Evolutionary conservation across 2,329 filamentous ascomycete species (phyloP), one percentile per base, ranked within the genome.

Genomic region (Ceratocystis variospora): DNA sequence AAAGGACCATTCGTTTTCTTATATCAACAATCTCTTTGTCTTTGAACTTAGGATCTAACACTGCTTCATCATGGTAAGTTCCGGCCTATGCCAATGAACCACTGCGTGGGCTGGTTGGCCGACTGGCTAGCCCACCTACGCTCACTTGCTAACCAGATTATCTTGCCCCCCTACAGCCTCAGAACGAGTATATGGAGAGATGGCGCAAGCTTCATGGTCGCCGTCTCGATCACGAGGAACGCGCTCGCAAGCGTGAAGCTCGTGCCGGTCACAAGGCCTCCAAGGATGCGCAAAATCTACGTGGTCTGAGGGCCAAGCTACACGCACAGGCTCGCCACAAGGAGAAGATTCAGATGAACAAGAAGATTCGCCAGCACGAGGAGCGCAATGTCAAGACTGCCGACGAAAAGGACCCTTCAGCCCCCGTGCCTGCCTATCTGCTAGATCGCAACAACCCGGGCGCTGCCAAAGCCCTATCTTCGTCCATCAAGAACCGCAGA

Each of bases 301-400:
- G 89, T 69, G 94, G 94, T 70, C 84, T 97, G 72, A 83, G 90
- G 69, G 94, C 94, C 71, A 99, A 99, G 82, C 80, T 96, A 73
- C 87, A 94, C 79, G 88, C 93, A 76, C 87, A 97, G 83, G 90
- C 92, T 81, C 85, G 94, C 31, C 89, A 91, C 79, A 88, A 92
- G 76, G 92, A 99, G 81, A 99, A 99, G 87, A 96, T 96, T 75
- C 90, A 96, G 83, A 92, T 96, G 88, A 88, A 88, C 78, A 96
- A 96, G 83, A 81, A 86, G 73, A 95, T 99, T 83, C 90, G 89
- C 78, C 88, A 90, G 57, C 90, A 96, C 80, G 94, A 99, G 78
- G 90, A 96, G 81, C 87, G 90, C 78, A 95, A 96, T 74, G 86
- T 97, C 80, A 96, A 97, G 79, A 89, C 88, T 7, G 86, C 87